Evolutionary conservation across 2,329 filamentous ascomycete genomes (phyloP), one percentile per base, ranked within the genome.

Genomic region (Lasiodiplodia theobromae): DNA sequence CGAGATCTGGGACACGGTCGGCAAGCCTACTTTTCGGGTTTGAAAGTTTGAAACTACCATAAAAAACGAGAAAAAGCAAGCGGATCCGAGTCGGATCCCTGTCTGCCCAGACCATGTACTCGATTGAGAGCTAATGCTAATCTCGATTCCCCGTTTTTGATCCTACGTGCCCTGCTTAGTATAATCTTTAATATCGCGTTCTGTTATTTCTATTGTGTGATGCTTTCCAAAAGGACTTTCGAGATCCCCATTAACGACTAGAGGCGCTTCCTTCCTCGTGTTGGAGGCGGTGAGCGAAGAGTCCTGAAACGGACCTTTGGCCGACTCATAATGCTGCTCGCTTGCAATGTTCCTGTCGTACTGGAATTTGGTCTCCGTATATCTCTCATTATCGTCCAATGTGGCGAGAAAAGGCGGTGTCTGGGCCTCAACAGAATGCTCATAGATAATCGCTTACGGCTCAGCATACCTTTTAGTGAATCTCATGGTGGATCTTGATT

Each of bases 71-170:
- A 47, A n/a, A 10, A n/a, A 21, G 44, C 44, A 47, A 21, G 18
- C 25, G 4, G 38, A n/a, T 47, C 57, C 57, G 57, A 62, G 38
- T 28, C 38, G 31, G 31, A 62, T n/a, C 23, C 57, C 44, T 62
- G 57, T 4, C 28, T 14, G 6, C 7, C 21, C 40, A 40, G 40
- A 47, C 7, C 21, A 28, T 34, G 31, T 7, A 21, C 44, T 47
- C 44, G 44, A 47, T 47, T 21, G 10, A 21, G 44, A 21, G 18
- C 44, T 47, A 21, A 4, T 47, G n/a, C 44, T 47, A n/a, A 47
- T 47, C 44, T 47, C 18, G 18, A 21, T 21, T 47, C n/a, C 18
- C 44, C 44, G n/a, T 47, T 47, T 47, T n/a, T 11, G 18, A 47
- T 47, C 7, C 7, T 11, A 10, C 8, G 44, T 4, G 3, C 44